Evolutionary conservation across 2,329 filamentous ascomycete species (phyloP).

Genomic region (Emericellopsis atlantica): DNA sequence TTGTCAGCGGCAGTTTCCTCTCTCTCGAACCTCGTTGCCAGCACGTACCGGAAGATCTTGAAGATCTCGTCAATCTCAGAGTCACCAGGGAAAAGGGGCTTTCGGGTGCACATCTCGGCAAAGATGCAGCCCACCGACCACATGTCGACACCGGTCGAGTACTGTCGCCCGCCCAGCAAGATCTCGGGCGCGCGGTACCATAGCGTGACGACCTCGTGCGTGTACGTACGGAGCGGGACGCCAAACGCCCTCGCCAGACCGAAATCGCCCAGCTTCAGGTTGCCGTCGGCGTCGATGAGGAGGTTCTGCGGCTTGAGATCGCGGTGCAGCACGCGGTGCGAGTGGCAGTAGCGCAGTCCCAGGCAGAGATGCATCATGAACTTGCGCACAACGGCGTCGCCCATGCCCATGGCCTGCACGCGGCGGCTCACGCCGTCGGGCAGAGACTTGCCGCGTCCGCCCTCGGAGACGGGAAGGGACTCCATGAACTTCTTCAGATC

Average conservation of each 20-base stretch:
- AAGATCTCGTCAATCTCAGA: slow-evolving; percentile 45
- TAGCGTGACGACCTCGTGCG: slow-evolving; percentile 87
- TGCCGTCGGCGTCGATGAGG: slow-evolving; percentile 74
- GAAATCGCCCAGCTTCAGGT: slow-evolving; percentile 85
- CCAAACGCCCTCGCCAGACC: slow-evolving; percentile 82
- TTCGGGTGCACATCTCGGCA: slow-evolving; percentile 90
- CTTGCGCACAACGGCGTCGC: slow-evolving; percentile 74
- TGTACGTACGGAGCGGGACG: slow-evolving; percentile 82
- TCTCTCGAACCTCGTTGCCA: neutral
- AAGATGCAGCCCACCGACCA: slow-evolving; percentile 94
- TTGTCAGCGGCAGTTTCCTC: neutral
- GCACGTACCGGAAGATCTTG: slow-evolving; percentile 56
- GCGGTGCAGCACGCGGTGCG: slow-evolving; percentile 75
- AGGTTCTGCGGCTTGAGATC: slow-evolving; percentile 88
- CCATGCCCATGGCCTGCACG: slow-evolving; percentile 57
- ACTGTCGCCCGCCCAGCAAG: slow-evolving; percentile 78
- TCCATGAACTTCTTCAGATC: slow-evolving; percentile 98
- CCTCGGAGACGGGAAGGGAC: slow-evolving; percentile 69
- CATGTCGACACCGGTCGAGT: slow-evolving; percentile 91
- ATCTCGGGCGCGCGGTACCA: slow-evolving; percentile 92
- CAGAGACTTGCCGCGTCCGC: slow-evolving; percentile 72
- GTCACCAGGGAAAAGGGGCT: slow-evolving; percentile 84
- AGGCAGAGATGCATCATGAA: slow-evolving; percentile 85
- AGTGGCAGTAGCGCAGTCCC: slow-evolving; percentile 79
- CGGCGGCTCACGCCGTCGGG: slow-evolving; percentile 61